These are phyloP conservation scores for Russula sp. DNA, from an alignment of 768 basidiomycete genomes.

Conservation along the genomic window DNA sequence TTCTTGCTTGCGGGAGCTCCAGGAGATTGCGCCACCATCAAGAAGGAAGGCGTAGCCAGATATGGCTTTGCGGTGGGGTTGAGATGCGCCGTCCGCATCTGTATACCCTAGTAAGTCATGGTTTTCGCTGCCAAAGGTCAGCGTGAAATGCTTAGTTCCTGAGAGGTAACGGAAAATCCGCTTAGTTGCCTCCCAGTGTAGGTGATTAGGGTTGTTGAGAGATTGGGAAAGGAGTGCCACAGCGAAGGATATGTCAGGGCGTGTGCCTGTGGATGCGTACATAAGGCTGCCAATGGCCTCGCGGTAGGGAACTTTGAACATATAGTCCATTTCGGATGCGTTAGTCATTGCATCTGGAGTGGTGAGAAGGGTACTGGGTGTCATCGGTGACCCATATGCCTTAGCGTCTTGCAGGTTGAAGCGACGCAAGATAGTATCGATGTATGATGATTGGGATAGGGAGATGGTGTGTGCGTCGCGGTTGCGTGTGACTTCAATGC, in stretches of 20 bases:
- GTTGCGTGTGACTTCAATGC: background rate
- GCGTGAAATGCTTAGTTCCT: background rate
- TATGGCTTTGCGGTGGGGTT: background rate
- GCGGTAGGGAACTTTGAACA: background rate
- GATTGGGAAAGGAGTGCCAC: background rate
- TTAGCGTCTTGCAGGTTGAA: background rate
- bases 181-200: background rate
- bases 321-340: background rate
- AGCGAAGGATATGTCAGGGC: too few species aligned
- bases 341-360: background rate
- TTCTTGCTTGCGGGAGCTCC: background rate
- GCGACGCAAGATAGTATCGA: background rate
- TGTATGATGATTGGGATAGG: background rate
- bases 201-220: background rate
- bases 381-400: background rate
- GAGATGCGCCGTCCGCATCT: too few species aligned
- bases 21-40: background rate
- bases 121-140: background rate
- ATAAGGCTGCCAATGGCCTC: background rate
- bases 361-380: background rate
- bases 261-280: too few species aligned
- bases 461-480: background rate
- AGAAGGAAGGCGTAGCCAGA: background rate
- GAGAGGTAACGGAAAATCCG: background rate
- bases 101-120: background rate